Evolutionary conservation across 2,329 filamentous ascomycete genomes (phyloP), one percentile per base, ranked within the genome.

Genomic region (Alternaria dauci): DNA sequence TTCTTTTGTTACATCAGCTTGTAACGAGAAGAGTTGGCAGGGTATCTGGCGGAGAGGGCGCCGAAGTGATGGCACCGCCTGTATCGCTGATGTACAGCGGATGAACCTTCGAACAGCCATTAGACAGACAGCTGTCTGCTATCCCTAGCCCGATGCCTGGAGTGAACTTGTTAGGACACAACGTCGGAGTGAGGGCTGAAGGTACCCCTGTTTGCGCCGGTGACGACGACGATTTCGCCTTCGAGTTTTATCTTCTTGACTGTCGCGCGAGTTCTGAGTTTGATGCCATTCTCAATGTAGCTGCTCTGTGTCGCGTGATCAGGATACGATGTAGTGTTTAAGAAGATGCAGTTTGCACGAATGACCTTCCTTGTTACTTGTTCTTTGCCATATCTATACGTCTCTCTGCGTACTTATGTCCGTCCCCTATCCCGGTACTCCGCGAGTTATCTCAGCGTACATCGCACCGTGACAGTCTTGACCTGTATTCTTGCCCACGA

Each of bases 1-100:
- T 66, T 85, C 82, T 26, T 81, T 76, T 0, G 83, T 84, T 1
- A 85, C 81, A 63, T 85, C 80, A 7, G 81, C 82, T 55, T 76
- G 75, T 7, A 84, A 57, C 1, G 80, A 76, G 44, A 79, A 79
- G 0, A 85, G 63, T 25, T 78, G 75, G 11, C 74, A 0, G 82
- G 81, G 55, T 78, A 82, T 25, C 69, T 78, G 61, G 79, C 67
- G 12, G 67, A 69, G 62, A 84, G 82, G 3, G 79, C 67, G 12
- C 67, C 69, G 61, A 84, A 83, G 2, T 84, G 20, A 23, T 23
- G 20, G 20, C 81, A 4, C 80, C 78, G 44, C 80, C 80, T 0
- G 78, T 68, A 3, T 79, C 76, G 41, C 77, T 77, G 39, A 85
- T 80, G 66, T 83, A 81, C 34, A 86, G 79, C 9, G 80, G 81